phyloP scores from a whole-genome alignment of 169 alveolate genomes.

The Plasmodium inui region DNA sequence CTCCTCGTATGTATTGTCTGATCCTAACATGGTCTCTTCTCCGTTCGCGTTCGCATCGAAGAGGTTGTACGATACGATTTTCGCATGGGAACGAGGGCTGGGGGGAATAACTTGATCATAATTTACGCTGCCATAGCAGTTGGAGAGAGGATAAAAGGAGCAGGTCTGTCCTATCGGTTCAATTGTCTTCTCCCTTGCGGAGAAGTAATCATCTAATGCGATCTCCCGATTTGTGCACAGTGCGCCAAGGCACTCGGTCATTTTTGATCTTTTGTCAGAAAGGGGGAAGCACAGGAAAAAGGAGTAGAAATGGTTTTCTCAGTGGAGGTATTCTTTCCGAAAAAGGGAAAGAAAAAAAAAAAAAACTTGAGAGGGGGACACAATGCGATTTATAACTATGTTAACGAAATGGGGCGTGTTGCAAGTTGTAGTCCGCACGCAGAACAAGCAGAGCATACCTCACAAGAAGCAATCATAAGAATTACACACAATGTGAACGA shows the following conservation, averaged over 20 bases:
- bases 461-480: not conserved
- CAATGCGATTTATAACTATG: not conserved
- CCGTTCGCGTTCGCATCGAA: not conserved
- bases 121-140: not conserved
- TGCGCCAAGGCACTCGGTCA: slow-evolving; percentile 8
- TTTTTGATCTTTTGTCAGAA: slow-evolving; percentile 1
- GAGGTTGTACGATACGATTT: not conserved
- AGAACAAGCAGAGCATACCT: not conserved
- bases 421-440: not conserved
- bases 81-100: not conserved
- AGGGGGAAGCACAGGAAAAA: not conserved
- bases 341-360: not conserved
- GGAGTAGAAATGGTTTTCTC: not conserved
- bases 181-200: not conserved
- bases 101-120: not conserved
- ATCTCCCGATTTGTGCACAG: not conserved
- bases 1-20: not conserved
- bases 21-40: not conserved
- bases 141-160: not conserved
- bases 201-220: not conserved
- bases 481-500: not conserved
- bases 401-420: not conserved
- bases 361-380: not conserved
- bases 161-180: not conserved
- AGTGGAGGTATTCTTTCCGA: not conserved